These are phyloP conservation scores for Podospora appendiculata DNA, from an alignment of 495 filamentous ascomycete species.

Conservation along the genomic window DNA sequence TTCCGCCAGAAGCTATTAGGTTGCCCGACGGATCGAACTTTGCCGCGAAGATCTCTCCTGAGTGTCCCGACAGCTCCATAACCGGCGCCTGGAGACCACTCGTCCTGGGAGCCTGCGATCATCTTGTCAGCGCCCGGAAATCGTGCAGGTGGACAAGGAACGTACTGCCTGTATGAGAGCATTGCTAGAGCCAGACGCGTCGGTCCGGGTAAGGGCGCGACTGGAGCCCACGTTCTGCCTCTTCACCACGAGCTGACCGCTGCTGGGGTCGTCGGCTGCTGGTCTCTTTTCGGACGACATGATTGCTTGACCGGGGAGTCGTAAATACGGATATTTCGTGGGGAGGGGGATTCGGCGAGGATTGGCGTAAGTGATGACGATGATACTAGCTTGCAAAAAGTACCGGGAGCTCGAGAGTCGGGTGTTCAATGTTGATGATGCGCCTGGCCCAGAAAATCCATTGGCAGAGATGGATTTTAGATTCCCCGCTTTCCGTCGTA, in stretches of 20 bases:
- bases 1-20: slow-evolving; percentile 87
- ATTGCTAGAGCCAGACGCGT: slow-evolving; percentile 56
- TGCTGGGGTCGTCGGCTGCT: slow-evolving; percentile 68
- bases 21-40: slow-evolving; percentile 84
- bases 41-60: slow-evolving; percentile 80
- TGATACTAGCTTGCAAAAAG: not conserved
- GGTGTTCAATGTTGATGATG: slow-evolving; percentile 6
- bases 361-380: not conserved
- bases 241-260: slow-evolving; percentile 81
- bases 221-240: slow-evolving; percentile 71
- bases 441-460: not conserved
- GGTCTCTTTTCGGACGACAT: slow-evolving; percentile 92
- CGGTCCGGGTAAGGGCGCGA: slow-evolving; percentile 53
- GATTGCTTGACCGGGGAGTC: slow-evolving; percentile 5
- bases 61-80: slow-evolving; percentile 83
- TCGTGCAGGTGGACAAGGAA: slow-evolving; percentile 7
- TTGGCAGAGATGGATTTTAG: slow-evolving; percentile 16
- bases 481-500: slow-evolving; percentile 21
- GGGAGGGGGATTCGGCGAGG: too few species aligned
- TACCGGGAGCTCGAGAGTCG: not conserved
- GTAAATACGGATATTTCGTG: not conserved
- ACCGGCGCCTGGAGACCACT: slow-evolving; percentile 84
- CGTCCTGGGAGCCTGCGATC: slow-evolving; percentile 62
- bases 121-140: slow-evolving; percentile 5
- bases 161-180: slow-evolving; percentile 81